These are phyloP conservation scores for Pythium utonaiense DNA, from an alignment of 352 stramenopile genomes.

Conservation along the genomic window DNA sequence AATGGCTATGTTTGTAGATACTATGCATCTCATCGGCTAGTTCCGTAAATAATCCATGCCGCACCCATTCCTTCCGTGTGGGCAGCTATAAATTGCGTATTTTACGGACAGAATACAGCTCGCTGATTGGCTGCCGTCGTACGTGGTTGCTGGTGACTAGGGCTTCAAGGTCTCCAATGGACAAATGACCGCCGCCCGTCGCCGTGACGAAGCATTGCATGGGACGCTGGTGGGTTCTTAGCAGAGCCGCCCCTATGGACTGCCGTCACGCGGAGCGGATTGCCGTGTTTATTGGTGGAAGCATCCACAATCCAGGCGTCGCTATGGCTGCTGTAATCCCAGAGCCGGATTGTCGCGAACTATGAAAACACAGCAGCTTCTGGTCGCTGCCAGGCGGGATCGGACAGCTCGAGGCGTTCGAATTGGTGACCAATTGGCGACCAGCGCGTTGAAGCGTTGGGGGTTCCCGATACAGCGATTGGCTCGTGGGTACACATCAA, in stretches of 20 bases:
- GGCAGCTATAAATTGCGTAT: neutral
- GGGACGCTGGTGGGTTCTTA: too few relatives aligned
- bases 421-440: neutral
- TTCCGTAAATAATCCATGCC: neutral
- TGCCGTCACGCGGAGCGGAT: too few relatives aligned
- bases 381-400: neutral
- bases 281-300: neutral
- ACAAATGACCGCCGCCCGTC: neutral
- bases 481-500: conserved; percentile 6
- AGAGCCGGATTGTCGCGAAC: neutral
- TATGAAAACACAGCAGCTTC: neutral
- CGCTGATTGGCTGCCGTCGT: conserved; percentile 4
- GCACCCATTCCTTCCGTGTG: neutral
- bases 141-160: conserved; percentile 1
- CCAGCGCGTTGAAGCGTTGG: conserved; percentile 7
- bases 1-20: conserved; percentile 5
- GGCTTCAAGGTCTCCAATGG: conserved; percentile 2
- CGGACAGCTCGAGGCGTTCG: neutral
- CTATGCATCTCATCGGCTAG: neutral
- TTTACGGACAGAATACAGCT: neutral
- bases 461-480: conserved; percentile 16
- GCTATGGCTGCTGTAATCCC: neutral
- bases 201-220: neutral
- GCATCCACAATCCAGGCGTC: neutral
- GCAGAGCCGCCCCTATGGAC: too few relatives aligned